These are phyloP conservation scores for Sporothrix euskadiensis DNA, from an alignment of 2,329 filamentous ascomycete species.

Conservation along the genomic window DNA sequence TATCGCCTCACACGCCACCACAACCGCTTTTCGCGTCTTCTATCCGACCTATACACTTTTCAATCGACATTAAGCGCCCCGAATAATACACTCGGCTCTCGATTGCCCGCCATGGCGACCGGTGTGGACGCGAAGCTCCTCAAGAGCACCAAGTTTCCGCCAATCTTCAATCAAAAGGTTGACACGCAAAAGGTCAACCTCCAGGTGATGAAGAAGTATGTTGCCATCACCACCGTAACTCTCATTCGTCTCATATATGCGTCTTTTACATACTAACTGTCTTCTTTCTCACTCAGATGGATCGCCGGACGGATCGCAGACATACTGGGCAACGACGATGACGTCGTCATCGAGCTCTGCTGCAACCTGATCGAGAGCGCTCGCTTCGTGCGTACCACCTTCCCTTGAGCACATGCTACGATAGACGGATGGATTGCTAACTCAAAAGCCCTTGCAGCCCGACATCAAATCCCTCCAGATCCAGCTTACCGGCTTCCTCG, in stretches of 20 bases:
- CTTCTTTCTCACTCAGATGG: slow-evolving; percentile 66
- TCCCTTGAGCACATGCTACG: not conserved
- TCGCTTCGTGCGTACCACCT: slow-evolving; percentile 65
- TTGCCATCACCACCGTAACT: slow-evolving; percentile 30
- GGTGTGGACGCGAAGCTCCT: slow-evolving; percentile 87
- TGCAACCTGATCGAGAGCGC: slow-evolving; percentile 70
- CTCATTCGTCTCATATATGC: not conserved
- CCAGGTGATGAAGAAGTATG: slow-evolving; percentile 95
- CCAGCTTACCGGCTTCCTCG: slow-evolving; percentile 89
- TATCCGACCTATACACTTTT: not conserved
- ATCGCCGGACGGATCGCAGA: slow-evolving; percentile 84
- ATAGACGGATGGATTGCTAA: not conserved
- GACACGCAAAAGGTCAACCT: slow-evolving; percentile 97
- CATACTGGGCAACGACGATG: slow-evolving; percentile 89
- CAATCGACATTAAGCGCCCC: not conserved
- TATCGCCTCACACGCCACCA: not conserved
- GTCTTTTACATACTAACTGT: not conserved
- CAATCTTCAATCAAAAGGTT: slow-evolving; percentile 92
- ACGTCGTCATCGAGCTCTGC: slow-evolving; percentile 88
- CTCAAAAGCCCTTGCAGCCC: slow-evolving; percentile 57
- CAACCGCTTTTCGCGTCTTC: not conserved
- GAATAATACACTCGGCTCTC: not conserved
- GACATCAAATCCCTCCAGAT: slow-evolving; percentile 96
- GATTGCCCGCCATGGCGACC: slow-evolving; percentile 63
- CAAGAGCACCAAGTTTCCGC: slow-evolving; percentile 88